These are phyloP conservation scores for Tulasnella sp. DNA, from an alignment of 768 basidiomycete genomes.

Conservation along the genomic window DNA sequence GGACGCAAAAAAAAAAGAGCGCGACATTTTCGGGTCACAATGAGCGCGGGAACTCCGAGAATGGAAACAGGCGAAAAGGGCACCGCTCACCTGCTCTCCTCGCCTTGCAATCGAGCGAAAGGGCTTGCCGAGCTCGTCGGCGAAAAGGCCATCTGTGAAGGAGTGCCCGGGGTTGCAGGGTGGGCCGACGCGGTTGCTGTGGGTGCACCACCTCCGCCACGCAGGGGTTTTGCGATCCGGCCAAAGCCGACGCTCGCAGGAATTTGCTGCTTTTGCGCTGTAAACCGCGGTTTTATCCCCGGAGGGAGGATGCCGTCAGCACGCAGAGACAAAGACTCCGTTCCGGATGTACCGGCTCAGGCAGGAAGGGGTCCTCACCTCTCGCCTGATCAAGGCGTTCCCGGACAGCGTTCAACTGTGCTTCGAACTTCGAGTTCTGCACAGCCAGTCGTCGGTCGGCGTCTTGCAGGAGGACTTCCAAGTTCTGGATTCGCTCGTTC, in stretches of 20 bases:
- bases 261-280: slow-evolving; percentile 61
- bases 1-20: slow-evolving; percentile 30
- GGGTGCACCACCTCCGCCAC: slow-evolving; percentile 77
- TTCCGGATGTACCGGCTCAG: slow-evolving; percentile 18
- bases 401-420: slow-evolving; percentile 85
- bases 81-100: slow-evolving; percentile 52
- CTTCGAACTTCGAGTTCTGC: slow-evolving; percentile 95
- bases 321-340: slow-evolving; percentile 14
- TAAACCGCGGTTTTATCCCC: slow-evolving; percentile 29
- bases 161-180: slow-evolving; percentile 19
- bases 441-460: slow-evolving; percentile 88
- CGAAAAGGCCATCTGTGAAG: slow-evolving; percentile 7
- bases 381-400: slow-evolving; percentile 89
- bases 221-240: slow-evolving; percentile 92
- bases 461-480: slow-evolving; percentile 88
- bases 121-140: slow-evolving; percentile 56
- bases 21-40: not conserved
- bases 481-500: slow-evolving; percentile 95
- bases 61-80: slow-evolving; percentile 32
- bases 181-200: slow-evolving; percentile 44
- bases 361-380: slow-evolving; percentile 49
- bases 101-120: slow-evolving; percentile 70
- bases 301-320: slow-evolving; percentile 28
- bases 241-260: slow-evolving; percentile 72
- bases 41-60: slow-evolving; percentile 36